A percentile compares a stretch with the other conserved stretches of the same genome.
phyloP scores from a whole-genome alignment of 129 eudicot genomes.

The carrot (Daucus carota) region DNA sequence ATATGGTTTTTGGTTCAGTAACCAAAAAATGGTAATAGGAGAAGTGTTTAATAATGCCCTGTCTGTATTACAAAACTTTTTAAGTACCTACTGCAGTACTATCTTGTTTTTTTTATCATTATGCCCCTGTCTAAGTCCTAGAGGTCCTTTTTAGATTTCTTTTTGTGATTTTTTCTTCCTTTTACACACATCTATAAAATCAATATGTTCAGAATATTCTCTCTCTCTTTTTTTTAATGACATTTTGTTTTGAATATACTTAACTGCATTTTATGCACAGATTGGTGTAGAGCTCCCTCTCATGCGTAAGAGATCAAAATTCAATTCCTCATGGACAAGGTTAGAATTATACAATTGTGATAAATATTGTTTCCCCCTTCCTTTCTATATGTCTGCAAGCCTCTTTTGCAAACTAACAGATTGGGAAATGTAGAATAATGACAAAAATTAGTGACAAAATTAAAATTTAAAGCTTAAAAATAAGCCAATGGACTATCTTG shows the following conservation, averaged over 20 bases:
- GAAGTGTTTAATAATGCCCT: neutral
- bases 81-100: neutral
- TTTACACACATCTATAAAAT: neutral
- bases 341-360: slow-evolving; percentile 11
- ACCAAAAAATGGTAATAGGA: neutral
- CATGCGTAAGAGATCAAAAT: slow-evolving; percentile 48
- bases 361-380: neutral
- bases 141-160: neutral
- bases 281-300: slow-evolving; percentile 50
- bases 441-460: too few relatives aligned
- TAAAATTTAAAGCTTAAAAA: neutral
- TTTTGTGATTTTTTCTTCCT: neutral
- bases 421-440: too few relatives aligned
- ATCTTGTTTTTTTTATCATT: neutral
- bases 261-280: slow-evolving; percentile 25
- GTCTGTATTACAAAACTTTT: neutral
- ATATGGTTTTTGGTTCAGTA: neutral
- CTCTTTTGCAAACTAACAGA: neutral
- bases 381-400: neutral
- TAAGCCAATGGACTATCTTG: neutral
- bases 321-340: slow-evolving; percentile 64
- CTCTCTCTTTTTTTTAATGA: too few relatives aligned
- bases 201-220: too few relatives aligned
- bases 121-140: neutral
- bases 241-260: slow-evolving; percentile 2